Base-by-base conservation (phyloP, 164 flowering plant species). In the Amborella trichopoda region DNA sequence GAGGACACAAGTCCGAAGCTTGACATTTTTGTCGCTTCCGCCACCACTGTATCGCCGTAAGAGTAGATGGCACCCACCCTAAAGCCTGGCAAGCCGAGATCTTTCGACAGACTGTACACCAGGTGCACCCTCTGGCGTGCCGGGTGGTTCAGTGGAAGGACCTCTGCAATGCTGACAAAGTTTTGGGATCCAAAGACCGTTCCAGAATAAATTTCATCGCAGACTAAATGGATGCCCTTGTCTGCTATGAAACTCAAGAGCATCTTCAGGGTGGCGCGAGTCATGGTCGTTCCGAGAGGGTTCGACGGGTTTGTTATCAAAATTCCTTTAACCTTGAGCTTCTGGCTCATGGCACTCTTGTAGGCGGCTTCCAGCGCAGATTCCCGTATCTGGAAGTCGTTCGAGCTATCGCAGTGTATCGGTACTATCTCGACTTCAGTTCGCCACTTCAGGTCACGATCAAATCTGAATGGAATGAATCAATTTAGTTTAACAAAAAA, bases 11-110 rank as follows among this genome's bases (percentile, higher is more conserved):
- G 51, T 5, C 75, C 75, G 37, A 67, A 70, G 63, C 75, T 70
- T 5, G 75, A 70, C 75, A 70, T 70, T 34, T 70, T 67, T 4
- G 75, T 70, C 2, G 75, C 75, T 2, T 69, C 64, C 2, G 64
- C 21, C 16, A 67, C 52, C 8, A 70, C 64, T 3, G 25, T 5
- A 4, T 51, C 49, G 38, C 67, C 43, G 44, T 60, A 40, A 9
- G 75, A 63, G 59, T 70, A 67, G 22, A 70, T 54, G 8, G 60
- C 58, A n/a, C 71, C 75, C 16, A 57, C 52, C 40, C 75, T 49
- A 33, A 70, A 70, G 1, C 75, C 75, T 0, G 75, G 71, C 23
- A 70, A 61, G 8, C 75, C 75, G 22, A 70, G 37, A 39, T 70
- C 75, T 44, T 70, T 70, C 3, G 75, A 70, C 6, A 70, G 63